Percentiles rank a stretch among this genome's conserved stretches.
Evolutionary conservation across 2,329 filamentous ascomycete species (phyloP).

Genomic region (Cladosporium sp.): DNA sequence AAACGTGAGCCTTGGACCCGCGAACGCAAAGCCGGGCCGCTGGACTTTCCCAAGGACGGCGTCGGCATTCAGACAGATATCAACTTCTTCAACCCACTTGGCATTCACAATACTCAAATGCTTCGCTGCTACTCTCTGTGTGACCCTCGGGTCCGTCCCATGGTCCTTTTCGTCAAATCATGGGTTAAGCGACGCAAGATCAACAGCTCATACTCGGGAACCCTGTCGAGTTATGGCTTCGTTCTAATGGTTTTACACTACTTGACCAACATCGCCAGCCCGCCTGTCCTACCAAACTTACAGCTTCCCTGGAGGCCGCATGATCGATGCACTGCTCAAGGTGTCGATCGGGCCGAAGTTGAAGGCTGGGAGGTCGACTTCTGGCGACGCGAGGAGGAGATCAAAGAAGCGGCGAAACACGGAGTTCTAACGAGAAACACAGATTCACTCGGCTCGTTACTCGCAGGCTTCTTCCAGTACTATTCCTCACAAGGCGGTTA

Average conservation of each 20-base stretch:
- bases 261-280: slow-evolving; percentile 73
- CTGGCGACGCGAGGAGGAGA: slow-evolving; percentile 70
- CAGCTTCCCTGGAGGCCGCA: slow-evolving; percentile 54
- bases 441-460: slow-evolving; percentile 65
- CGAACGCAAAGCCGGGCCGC: slow-evolving; percentile 45
- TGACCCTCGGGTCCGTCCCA: slow-evolving; percentile 69
- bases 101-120: slow-evolving; percentile 76
- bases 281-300: slow-evolving; percentile 81
- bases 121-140: slow-evolving; percentile 78
- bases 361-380: slow-evolving; percentile 68
- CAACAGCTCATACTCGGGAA: slow-evolving; percentile 82
- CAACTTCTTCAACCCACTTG: slow-evolving; percentile 82
- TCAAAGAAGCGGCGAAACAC: slow-evolving; percentile 55
- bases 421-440: slow-evolving; percentile 63
- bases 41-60: slow-evolving; percentile 74
- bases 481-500: slow-evolving; percentile 59
- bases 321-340: slow-evolving; percentile 25
- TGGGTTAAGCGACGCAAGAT: slow-evolving; percentile 85
- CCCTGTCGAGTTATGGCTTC: slow-evolving; percentile 84
- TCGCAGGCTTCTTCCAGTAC: slow-evolving; percentile 85
- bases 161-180: slow-evolving; percentile 83
- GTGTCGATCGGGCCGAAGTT: slow-evolving; percentile 22
- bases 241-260: slow-evolving; percentile 91
- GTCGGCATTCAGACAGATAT: slow-evolving; percentile 87
- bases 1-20: slow-evolving; percentile 36